Evolutionary conservation across 441 rosid genomes (phyloP).

Genomic region (Dalechampia spathulata): DNA sequence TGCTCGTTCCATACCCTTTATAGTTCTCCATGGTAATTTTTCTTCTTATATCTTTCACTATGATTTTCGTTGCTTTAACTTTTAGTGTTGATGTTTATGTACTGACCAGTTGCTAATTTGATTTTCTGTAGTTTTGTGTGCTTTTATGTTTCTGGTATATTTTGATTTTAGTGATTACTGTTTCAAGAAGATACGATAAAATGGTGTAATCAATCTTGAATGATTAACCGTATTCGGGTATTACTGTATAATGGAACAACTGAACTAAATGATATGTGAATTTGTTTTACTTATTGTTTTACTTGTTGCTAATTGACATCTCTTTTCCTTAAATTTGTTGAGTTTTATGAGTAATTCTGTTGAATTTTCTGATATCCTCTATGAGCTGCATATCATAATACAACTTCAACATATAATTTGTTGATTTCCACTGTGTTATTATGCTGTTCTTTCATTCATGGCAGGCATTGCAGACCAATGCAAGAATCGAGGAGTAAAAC

Average conservation of each 20-base stretch:
- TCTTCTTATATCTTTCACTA: neutral
- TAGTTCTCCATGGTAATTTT: slow-evolving; percentile 54
- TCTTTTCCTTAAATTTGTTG: neutral
- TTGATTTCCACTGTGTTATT: no score
- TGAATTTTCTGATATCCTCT: neutral
- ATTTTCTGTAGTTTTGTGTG: neutral
- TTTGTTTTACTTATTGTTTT: neutral
- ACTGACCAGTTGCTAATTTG: neutral
- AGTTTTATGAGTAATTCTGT: no score
- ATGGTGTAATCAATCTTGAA: no score
- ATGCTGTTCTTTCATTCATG: neutral
- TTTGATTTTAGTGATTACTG: neutral
- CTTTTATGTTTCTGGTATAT: slow-evolving; percentile 6
- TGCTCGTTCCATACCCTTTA: slow-evolving; percentile 43
- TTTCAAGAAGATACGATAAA: neutral
- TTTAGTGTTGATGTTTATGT: neutral
- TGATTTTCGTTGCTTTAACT: neutral
- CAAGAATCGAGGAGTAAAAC: slow-evolving; percentile 40
- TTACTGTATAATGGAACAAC: no score
- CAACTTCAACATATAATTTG: neutral
- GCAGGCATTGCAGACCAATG: slow-evolving; percentile 85
- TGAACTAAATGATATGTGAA: neutral
- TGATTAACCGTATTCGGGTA: no score
- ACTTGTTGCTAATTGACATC: neutral
- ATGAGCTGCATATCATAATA: neutral